A percentile compares a stretch with the other conserved stretches of the same genome.
Evolutionary conservation across 805 yeast genomes (phyloP).

Genomic region (Saccharomycopsis guyanensis): DNA sequence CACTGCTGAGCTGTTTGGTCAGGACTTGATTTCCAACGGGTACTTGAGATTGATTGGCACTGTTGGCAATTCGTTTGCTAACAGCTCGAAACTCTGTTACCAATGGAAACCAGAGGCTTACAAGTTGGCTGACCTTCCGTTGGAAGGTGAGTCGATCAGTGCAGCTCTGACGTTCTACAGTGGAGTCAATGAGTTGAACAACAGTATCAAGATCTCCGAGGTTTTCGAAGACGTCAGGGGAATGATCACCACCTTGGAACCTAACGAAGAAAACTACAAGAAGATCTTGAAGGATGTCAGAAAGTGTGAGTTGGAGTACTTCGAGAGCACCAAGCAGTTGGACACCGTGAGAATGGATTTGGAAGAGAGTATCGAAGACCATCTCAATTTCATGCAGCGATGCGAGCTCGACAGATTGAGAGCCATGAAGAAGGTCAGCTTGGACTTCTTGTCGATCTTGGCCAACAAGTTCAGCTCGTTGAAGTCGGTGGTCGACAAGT

Average conservation of each 20-base stretch:
- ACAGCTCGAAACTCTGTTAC: slow-evolving; percentile 63
- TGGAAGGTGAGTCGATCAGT: slow-evolving; percentile 18
- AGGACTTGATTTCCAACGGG: slow-evolving; percentile 54
- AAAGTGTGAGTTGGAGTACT: slow-evolving; percentile 49
- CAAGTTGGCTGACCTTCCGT: slow-evolving; percentile 39
- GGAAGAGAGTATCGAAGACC: slow-evolving; percentile 68
- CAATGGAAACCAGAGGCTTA: slow-evolving; percentile 76
- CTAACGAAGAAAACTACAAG: slow-evolving; percentile 31
- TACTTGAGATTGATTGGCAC: slow-evolving; percentile 60
- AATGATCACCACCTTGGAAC: slow-evolving; percentile 20
- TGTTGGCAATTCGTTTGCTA: slow-evolving; percentile 53
- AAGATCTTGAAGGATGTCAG: slow-evolving; percentile 51
- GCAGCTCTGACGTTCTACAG: slow-evolving; percentile 14
- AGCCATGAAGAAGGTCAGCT: slow-evolving; percentile 67
- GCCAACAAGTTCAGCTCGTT: slow-evolving; percentile 52
- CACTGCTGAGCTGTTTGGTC: slow-evolving; percentile 67
- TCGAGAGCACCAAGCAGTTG: slow-evolving; percentile 44
- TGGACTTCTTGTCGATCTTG: slow-evolving; percentile 63
- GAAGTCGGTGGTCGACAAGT: slow-evolving; percentile 52
- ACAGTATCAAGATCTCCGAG: slow-evolving; percentile 14
- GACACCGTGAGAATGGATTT: slow-evolving; percentile 65
- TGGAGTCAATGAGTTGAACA: slow-evolving; percentile 9
- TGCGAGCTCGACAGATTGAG: slow-evolving; percentile 73
- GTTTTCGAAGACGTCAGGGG: slow-evolving; percentile 20
- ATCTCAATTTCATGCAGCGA: slow-evolving; percentile 67